Conservation (phyloP, 331 rosid species). For the Prunus yedoensis region DNA sequence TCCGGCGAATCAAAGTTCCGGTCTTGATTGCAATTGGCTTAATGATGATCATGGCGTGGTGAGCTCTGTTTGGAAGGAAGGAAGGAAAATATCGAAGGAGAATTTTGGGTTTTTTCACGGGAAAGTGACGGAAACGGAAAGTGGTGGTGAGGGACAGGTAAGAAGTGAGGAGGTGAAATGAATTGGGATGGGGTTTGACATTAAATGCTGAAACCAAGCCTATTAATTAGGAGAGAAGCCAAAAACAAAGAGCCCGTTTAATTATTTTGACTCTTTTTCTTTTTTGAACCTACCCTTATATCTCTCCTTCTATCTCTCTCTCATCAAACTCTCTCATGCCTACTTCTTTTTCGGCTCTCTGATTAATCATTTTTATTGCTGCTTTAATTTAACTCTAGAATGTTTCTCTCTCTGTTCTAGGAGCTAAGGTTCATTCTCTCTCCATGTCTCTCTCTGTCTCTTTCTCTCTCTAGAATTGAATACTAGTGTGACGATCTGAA, state of each 20-base stretch:
- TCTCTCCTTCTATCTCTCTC: slow-evolving; percentile 12
- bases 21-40: neutral
- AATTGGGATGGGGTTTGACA: neutral
- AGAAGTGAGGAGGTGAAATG: slow-evolving; percentile 1
- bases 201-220: slow-evolving; percentile 18
- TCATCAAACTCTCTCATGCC: neutral
- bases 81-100: neutral
- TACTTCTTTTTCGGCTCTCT: neutral
- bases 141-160: slow-evolving; percentile 18
- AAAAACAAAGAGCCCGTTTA: neutral
- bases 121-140: slow-evolving; percentile 25
- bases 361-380: neutral
- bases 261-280: slow-evolving; percentile 19
- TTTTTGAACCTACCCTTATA: slow-evolving; percentile 17
- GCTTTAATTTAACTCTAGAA: neutral
- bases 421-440: slow-evolving; percentile 14
- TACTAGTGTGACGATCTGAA: neutral
- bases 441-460: neutral
- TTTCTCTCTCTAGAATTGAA: neutral
- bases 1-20: neutral
- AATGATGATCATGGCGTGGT: neutral
- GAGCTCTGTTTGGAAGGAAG: slow-evolving; percentile 17
- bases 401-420: slow-evolving; percentile 9
- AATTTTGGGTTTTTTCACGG: slow-evolving; percentile 8
- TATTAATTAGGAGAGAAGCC: slow-evolving; percentile 8